A percentile compares a stretch with the other conserved stretches of the same genome.
Conservation (phyloP, 768 basidiomycete species). For the Antrodiella citrinella region DNA sequence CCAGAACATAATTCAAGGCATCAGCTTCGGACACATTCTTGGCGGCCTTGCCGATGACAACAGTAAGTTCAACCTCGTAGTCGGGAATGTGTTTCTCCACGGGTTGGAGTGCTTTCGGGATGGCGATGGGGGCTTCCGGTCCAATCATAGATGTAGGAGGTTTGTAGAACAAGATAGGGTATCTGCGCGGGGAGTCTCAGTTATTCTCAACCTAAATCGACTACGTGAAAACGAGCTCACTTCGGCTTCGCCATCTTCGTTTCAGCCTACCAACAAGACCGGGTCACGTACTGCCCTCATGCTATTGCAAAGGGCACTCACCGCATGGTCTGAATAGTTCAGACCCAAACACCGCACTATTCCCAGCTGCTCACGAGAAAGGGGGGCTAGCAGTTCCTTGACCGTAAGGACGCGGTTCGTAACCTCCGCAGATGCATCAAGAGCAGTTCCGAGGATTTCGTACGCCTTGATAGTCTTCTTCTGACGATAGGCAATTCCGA, state of each 20-base stretch:
- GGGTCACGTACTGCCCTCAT: not conserved
- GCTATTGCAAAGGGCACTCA: slow-evolving; percentile 22
- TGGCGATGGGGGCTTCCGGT: slow-evolving; percentile 53
- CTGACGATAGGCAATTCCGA: slow-evolving; percentile 45
- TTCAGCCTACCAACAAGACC: slow-evolving; percentile 41
- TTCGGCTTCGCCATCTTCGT: slow-evolving; percentile 53
- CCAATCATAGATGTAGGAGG: slow-evolving; percentile 64
- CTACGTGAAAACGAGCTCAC: slow-evolving; percentile 32
- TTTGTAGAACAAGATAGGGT: slow-evolving; percentile 76
- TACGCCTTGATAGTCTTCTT: slow-evolving; percentile 52
- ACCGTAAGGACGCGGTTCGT: slow-evolving; percentile 61
- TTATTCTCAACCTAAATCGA: not conserved
- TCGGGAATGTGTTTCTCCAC: slow-evolving; percentile 64
- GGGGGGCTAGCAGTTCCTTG: slow-evolving; percentile 58
- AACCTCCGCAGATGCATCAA: slow-evolving; percentile 60
- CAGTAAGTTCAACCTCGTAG: slow-evolving; percentile 74
- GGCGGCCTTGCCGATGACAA: slow-evolving; percentile 77
- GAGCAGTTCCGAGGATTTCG: slow-evolving; percentile 63
- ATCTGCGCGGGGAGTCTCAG: slow-evolving; percentile 27
- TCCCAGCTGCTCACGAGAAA: slow-evolving; percentile 56
- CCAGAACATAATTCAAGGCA: slow-evolving; percentile 81
- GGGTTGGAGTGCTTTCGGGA: slow-evolving; percentile 66
- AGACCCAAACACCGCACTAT: slow-evolving; percentile 71
- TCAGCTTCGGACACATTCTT: slow-evolving; percentile 75
- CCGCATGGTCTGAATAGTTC: slow-evolving; percentile 84